Evolutionary conservation across 148 eudicot species (phyloP).

Genomic region (Bassia scoparia): DNA sequence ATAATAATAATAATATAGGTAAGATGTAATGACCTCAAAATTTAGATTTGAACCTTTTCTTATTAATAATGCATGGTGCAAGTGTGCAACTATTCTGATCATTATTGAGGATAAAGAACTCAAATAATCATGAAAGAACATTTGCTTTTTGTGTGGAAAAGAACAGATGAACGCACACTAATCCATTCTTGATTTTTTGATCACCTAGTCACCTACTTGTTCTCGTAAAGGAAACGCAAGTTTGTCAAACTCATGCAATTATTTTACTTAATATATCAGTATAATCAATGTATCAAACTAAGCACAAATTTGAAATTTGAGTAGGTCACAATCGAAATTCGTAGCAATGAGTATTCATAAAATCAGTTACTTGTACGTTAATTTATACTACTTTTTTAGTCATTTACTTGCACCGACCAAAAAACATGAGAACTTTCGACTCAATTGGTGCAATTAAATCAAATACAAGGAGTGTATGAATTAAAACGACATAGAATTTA

Average conservation of each 20-base stretch:
- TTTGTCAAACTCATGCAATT: background rate
- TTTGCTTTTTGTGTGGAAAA: constrained; percentile 3
- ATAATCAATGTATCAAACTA: background rate
- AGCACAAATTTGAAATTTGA: too few species aligned
- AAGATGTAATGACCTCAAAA: too few species aligned
- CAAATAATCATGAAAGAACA: background rate
- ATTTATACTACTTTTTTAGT: too few species aligned
- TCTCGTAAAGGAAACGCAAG: background rate
- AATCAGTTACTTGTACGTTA: too few species aligned
- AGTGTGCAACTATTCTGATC: background rate
- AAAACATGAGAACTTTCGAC: too few species aligned
- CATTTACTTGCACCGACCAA: too few species aligned
- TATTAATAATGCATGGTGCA: background rate
- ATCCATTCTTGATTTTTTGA: background rate
- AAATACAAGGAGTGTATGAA: background rate
- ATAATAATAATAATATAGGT: too few species aligned
- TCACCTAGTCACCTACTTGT: background rate
- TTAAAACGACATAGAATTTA: background rate
- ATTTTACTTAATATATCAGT: background rate
- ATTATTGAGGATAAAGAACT: background rate
- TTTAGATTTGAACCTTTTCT: too few species aligned
- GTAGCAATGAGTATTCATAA: background rate
- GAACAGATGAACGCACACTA: background rate
- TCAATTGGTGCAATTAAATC: background rate
- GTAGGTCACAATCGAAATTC: background rate